These are phyloP conservation scores for Tanozyma kutaoensis DNA, from an alignment of 805 yeast species.

Conservation along the genomic window DNA sequence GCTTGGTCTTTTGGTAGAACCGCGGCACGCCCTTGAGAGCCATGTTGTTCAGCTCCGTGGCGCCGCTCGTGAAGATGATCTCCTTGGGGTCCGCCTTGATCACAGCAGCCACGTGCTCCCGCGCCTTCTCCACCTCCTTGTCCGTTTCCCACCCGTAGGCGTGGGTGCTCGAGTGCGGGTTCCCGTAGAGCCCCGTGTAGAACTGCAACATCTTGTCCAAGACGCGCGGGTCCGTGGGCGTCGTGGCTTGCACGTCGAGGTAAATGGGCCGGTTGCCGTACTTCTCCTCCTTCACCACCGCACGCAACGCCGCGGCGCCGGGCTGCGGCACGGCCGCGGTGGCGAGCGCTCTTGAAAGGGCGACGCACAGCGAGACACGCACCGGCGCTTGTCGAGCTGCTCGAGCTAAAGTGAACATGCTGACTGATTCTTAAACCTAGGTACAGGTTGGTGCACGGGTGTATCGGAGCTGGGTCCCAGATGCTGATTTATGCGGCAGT, in stretches of 20 bases:
- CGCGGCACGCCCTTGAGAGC: slow-evolving; percentile 92
- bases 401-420: too few relatives aligned
- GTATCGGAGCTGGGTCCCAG: too few relatives aligned
- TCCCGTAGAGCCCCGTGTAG: slow-evolving; percentile 89
- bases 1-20: slow-evolving; percentile 79
- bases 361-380: too few relatives aligned
- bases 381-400: too few relatives aligned
- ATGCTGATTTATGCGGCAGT: too few relatives aligned
- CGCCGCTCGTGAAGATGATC: slow-evolving; percentile 94
- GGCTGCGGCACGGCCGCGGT: too few relatives aligned
- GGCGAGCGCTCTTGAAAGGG: too few relatives aligned
- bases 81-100: slow-evolving; percentile 94
- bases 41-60: slow-evolving; percentile 95
- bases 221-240: slow-evolving; percentile 96
- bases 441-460: too few relatives aligned
- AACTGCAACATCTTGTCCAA: slow-evolving; percentile 76
- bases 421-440: too few relatives aligned
- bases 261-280: slow-evolving; percentile 83
- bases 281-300: too few relatives aligned
- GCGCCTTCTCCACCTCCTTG: slow-evolving; percentile 75
- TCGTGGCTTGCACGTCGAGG: slow-evolving; percentile 95
- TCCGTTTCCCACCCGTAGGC: slow-evolving; percentile 99
- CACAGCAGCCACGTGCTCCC: slow-evolving; percentile 68
- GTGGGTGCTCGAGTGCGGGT: slow-evolving; percentile 96
- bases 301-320: too few relatives aligned